phyloP scores from a whole-genome alignment of 1,284 basidiomycete genomes.

The Takashimella tepidaria region DNA sequence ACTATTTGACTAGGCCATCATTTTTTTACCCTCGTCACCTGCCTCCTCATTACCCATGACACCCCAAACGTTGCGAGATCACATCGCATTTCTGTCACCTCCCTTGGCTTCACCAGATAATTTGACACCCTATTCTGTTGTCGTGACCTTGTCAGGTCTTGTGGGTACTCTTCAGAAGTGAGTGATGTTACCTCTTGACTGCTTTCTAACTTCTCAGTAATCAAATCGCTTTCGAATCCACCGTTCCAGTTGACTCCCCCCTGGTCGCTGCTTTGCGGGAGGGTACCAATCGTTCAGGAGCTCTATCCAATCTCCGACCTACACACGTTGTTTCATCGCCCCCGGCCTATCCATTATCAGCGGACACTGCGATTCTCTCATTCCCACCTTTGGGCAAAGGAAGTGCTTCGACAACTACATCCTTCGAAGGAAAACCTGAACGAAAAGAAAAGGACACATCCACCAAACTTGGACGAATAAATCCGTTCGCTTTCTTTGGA shows the following conservation, averaged over 20 bases:
- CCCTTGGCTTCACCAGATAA: constrained; percentile 7
- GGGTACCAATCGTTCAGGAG: constrained; percentile 52
- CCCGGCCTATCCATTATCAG: constrained; percentile 55
- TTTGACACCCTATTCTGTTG: constrained; percentile 54
- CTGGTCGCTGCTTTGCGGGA: constrained; percentile 58
- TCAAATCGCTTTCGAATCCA: constrained; percentile 29
- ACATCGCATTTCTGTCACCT: constrained; percentile 56
- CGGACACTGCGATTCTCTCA: constrained; percentile 56
- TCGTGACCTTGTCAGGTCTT: constrained; percentile 75
- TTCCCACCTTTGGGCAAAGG: constrained; percentile 56
- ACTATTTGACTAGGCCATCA: constrained; percentile 56
- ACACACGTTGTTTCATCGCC: constrained; percentile 27
- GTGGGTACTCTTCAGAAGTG: constrained; percentile 57
- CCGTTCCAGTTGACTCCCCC: constrained; percentile 58
- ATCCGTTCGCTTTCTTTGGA: constrained; percentile 45
- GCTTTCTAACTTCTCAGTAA: constrained; percentile 31
- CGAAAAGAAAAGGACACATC: constrained; percentile 20
- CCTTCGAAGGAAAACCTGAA: constrained; percentile 16
- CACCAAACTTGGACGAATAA: constrained; percentile 32
- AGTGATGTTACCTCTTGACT: constrained; percentile 49
- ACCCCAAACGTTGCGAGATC: constrained; percentile 69
- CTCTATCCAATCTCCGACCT: constrained; percentile 34
- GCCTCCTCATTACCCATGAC: constrained; percentile 54
- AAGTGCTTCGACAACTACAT: constrained; percentile 9
- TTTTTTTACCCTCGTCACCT: constrained; percentile 66